Conservation (phyloP, 129 eudicot genomes). For the Apium graveolens region DNA sequence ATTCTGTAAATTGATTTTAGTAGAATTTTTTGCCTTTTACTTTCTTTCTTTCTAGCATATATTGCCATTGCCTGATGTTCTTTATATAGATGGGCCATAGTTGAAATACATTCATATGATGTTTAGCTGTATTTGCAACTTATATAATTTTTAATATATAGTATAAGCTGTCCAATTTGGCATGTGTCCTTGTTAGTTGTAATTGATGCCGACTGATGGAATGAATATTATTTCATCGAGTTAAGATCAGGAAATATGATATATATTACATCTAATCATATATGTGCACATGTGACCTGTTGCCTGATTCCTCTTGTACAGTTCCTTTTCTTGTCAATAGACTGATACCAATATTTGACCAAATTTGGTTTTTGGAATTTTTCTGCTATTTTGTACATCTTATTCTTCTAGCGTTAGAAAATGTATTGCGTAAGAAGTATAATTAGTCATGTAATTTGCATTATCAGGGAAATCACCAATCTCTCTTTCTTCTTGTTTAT, state of each 20-base stretch:
- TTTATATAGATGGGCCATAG: neutral
- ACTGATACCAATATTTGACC: neutral
- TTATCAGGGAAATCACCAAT: neutral
- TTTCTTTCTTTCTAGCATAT: neutral
- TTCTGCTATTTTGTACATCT: neutral
- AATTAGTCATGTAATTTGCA: neutral
- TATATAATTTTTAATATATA: neutral
- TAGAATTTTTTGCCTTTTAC: neutral
- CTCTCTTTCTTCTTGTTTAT: constrained; percentile 17
- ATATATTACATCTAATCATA: neutral
- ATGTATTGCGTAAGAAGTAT: neutral
- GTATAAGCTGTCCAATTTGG: neutral
- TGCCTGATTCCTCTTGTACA: neutral
- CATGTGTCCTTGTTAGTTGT: neutral
- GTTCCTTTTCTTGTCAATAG: neutral
- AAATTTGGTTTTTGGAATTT: neutral
- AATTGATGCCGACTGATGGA: neutral
- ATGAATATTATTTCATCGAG: neutral
- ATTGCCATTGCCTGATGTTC: neutral
- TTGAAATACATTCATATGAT: neutral
- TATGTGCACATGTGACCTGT: neutral
- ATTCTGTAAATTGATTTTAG: neutral
- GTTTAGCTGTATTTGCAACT: neutral
- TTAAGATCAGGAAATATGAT: neutral
- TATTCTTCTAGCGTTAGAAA: neutral